A percentile compares a stretch with the other conserved stretches of the same genome.
Conservation (phyloP, 108 stramenopile species). For the Discostella stelligeroides region DNA sequence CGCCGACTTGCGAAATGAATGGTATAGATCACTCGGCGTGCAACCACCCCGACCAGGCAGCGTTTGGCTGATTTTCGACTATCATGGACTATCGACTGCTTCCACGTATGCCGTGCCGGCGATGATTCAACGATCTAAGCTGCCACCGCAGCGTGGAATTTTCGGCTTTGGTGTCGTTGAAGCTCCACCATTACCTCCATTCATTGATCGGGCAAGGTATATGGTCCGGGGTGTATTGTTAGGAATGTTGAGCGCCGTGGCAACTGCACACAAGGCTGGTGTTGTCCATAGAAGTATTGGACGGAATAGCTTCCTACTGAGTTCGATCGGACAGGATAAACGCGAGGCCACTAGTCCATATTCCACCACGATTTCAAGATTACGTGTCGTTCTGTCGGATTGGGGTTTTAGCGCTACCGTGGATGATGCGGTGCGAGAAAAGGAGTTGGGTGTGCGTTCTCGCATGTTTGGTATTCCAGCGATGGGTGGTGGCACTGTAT, state of each 20-base stretch:
- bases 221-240: conserved; percentile 69
- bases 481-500: conserved; percentile 7
- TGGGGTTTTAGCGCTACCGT: conserved; percentile 72
- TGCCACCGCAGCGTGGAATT: conserved; percentile 66
- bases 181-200: conserved; percentile 67
- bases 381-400: conserved; percentile 68
- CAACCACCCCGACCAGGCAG: conserved; percentile 67
- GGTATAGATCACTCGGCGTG: conserved; percentile 72
- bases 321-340: conserved; percentile 67
- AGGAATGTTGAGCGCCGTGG: conserved; percentile 64
- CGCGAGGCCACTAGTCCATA: conserved; percentile 64
- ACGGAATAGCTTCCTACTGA: conserved; percentile 60
- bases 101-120: conserved; percentile 58
- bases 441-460: conserved; percentile 64
- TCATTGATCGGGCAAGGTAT: conserved; percentile 64
- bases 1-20: conserved; percentile 63
- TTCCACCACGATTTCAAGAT: conserved; percentile 37
- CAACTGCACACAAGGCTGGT: conserved; percentile 67
- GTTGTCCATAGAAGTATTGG: conserved; percentile 84
- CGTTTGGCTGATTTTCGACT: conserved; percentile 82
- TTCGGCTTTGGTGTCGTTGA: conserved; percentile 58
- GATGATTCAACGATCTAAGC: conserved; percentile 35
- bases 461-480: conserved; percentile 65
- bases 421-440: conserved; percentile 60
- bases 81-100: conserved; percentile 67